Percentiles rank a stretch among this genome's conserved stretches.
These are phyloP conservation scores for Dictyostelium intermedium DNA, from an alignment of 78 protist species.

Conservation along the genomic window DNA sequence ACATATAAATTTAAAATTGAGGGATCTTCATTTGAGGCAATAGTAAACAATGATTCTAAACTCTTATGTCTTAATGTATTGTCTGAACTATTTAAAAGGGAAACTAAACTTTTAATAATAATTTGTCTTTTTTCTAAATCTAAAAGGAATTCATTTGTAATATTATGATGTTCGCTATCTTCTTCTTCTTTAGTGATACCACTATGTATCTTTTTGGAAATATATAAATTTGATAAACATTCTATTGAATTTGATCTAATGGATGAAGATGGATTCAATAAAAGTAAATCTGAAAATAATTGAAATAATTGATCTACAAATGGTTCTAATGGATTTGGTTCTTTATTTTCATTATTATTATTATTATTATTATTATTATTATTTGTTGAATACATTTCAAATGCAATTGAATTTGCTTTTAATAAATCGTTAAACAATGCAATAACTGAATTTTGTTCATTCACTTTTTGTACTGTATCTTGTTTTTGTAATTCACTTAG, in stretches of 20 bases:
- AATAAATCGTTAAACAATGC: conserved; percentile 50
- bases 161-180: background rate
- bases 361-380: too few relatives aligned
- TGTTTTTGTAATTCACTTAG: background rate
- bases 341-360: background rate
- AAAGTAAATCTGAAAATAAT: conserved; percentile 1
- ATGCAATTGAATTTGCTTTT: conserved; percentile 47
- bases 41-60: conserved; percentile 15
- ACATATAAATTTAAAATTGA: conserved; percentile 24
- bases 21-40: conserved; percentile 25
- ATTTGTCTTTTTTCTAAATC: conserved; percentile 37
- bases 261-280: conserved; percentile 17
- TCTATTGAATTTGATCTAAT: conserved; percentile 38
- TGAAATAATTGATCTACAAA: conserved; percentile 12
- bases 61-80: conserved; percentile 22
- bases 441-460: conserved; percentile 61
- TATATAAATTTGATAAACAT: conserved; percentile 44
- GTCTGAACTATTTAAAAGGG: conserved; percentile 15
- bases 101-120: conserved; percentile 17
- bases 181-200: background rate
- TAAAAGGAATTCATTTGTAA: background rate
- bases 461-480: conserved; percentile 42
- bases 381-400: background rate
- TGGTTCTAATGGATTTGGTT: conserved; percentile 7
- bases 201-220: background rate